Evolutionary conservation across 257 asterid species (phyloP), one percentile per base, ranked within the genome.

Genomic region (Nicotiana attenuata): DNA sequence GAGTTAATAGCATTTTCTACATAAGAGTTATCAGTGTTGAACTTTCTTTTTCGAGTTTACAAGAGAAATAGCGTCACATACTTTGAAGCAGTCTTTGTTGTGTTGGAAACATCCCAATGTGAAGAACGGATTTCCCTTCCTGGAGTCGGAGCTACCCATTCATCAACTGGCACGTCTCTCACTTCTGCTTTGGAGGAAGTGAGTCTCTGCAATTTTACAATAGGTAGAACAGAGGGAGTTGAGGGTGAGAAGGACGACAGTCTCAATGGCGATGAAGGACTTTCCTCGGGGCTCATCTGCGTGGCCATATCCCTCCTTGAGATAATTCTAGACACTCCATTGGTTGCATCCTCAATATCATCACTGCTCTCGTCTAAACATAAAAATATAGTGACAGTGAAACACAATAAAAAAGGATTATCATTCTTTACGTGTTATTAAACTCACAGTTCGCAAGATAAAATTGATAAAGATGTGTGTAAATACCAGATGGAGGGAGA

Each of bases 161-260:
- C 97, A 76, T 96, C 97, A 82, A 92, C 89, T 65, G 90, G 88
- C 79, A 92, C 98, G 14, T 96, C 97, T 84, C 96, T 83, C 71
- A 91, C 85, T 78, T 93, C 97, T 33, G 87, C 85, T 88, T 59
- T 93, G 80, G 93, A 80, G 65, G 92, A 83, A 59, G 68, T 86
- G 67, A 55, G 45, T 59, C 85, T 87, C 77, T 82, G 92, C 78
- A 80, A 81, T 77, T 93, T 96, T 64, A 82, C 86, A 76, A 92
- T 31, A 31, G 97, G 94, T 41, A 85, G 86, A 24, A 88, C 84
- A 26, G 94, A 86, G 0, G 95, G 87, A 76, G 90, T 87, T 77
- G 92, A 86, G 29, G 88, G 87, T 33, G 84, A 33, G 31, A 20
- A 57, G 17, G 84, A 35, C 47, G 85, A 78, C 35, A 29, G 67